phyloP scores from a whole-genome alignment of 257 asterid genomes.

The Dorcoceras hygrometricum region DNA sequence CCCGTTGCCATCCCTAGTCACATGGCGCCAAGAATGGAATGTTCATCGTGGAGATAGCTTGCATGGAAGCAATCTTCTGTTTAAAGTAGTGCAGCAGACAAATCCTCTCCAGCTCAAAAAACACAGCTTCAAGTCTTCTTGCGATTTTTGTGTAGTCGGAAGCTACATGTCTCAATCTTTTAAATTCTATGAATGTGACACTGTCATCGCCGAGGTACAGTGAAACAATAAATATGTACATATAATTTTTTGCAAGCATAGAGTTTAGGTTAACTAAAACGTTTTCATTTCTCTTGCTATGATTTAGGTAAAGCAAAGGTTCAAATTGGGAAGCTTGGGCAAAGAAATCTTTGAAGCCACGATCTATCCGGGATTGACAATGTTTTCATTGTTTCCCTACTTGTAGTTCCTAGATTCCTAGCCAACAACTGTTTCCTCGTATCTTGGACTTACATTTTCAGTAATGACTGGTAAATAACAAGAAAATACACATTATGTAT shows the following conservation, averaged over 20 bases:
- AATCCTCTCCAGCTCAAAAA: conserved; percentile 33
- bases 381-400: conserved; percentile 38
- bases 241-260: background rate
- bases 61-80: conserved; percentile 31
- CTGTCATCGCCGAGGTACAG: conserved; percentile 46
- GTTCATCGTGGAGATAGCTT: conserved; percentile 37
- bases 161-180: conserved; percentile 36
- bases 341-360: conserved; percentile 32
- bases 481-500: no score
- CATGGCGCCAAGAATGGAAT: conserved; percentile 40
- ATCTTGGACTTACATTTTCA: background rate
- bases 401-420: conserved; percentile 35
- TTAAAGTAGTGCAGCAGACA: conserved; percentile 31
- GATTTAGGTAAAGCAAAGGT: conserved; percentile 39
- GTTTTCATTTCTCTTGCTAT: background rate
- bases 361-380: conserved; percentile 7
- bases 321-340: conserved; percentile 34
- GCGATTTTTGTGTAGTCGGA: conserved; percentile 39
- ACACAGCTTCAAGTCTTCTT: conserved; percentile 32
- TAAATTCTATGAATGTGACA: conserved; percentile 36
- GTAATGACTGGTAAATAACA: background rate
- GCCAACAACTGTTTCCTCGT: background rate
- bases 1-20: no score
- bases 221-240: background rate
- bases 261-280: background rate